Percentiles rank a stretch among this genome's conserved stretches.
These are phyloP conservation scores for Pichia sp. DNA, from an alignment of 1,139 yeast genomes.

Conservation along the genomic window DNA sequence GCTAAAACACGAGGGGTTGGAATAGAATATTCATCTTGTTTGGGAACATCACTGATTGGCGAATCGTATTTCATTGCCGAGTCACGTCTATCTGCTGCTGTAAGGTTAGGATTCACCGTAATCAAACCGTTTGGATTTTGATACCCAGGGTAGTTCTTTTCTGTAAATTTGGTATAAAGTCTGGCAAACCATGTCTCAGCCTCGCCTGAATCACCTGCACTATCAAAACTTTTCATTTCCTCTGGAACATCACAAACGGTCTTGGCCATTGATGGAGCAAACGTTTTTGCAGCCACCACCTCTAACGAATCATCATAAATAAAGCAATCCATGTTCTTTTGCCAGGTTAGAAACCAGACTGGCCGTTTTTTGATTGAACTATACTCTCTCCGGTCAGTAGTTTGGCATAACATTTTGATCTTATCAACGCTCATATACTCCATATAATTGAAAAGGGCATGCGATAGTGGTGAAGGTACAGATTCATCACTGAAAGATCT, in stretches of 20 bases:
- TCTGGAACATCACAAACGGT: no score
- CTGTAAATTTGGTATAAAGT: not conserved
- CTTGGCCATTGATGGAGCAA: no score
- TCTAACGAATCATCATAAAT: slow-evolving; percentile 1
- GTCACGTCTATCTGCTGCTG: no score
- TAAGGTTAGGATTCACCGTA: not conserved
- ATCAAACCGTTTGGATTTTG: no score
- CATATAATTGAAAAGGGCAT: slow-evolving; percentile 12
- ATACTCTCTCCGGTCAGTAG: slow-evolving; percentile 1
- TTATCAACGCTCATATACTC: slow-evolving; percentile 14
- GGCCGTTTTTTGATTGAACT: not conserved
- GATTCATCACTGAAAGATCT: slow-evolving; percentile 27
- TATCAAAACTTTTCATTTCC: no score
- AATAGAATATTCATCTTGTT: no score
- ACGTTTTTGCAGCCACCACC: no score
- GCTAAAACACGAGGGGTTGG: no score
- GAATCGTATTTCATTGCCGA: no score
- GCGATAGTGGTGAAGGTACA: slow-evolving; percentile 1
- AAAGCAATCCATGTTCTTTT: not conserved
- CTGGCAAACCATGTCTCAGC: not conserved
- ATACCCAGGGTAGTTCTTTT: no score
- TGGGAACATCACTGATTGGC: no score
- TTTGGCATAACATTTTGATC: slow-evolving; percentile 5
- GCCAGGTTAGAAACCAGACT: slow-evolving; percentile 5
- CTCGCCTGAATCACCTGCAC: no score